Conservation (phyloP, 495 filamentous ascomycete genomes). For the Podospora appendiculata region DNA sequence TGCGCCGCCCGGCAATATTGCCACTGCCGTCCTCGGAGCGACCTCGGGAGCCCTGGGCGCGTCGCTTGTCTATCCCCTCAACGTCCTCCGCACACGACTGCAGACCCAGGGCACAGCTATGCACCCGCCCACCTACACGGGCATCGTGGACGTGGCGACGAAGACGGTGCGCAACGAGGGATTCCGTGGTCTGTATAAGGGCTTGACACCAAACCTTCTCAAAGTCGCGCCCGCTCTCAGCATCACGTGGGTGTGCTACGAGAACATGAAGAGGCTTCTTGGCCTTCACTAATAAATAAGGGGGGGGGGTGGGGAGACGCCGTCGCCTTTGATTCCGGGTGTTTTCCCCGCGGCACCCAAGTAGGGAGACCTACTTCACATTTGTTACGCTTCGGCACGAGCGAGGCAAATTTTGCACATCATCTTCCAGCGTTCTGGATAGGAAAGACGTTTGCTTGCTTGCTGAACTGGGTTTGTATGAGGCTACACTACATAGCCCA, state of each 20-base stretch:
- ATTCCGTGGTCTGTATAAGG: slow-evolving; percentile 82
- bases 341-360: too few relatives aligned
- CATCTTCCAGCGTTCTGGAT: not conserved
- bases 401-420: not conserved
- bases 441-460: too few relatives aligned
- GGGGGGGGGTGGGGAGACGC: slow-evolving; percentile 3
- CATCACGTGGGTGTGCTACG: slow-evolving; percentile 97
- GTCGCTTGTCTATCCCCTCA: slow-evolving; percentile 89
- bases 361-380: too few relatives aligned
- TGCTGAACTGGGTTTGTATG: not conserved
- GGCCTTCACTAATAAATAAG: slow-evolving; percentile 40
- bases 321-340: not conserved
- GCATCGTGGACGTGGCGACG: slow-evolving; percentile 77
- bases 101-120: slow-evolving; percentile 91
- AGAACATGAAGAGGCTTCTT: slow-evolving; percentile 80
- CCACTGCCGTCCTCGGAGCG: slow-evolving; percentile 77
- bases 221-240: slow-evolving; percentile 96
- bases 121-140: slow-evolving; percentile 84
- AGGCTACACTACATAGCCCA: not conserved
- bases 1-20: slow-evolving; percentile 63
- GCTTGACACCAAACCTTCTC: slow-evolving; percentile 87
- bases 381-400: not conserved
- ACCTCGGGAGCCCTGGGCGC: slow-evolving; percentile 88
- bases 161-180: slow-evolving; percentile 82
- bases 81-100: slow-evolving; percentile 85